Evolutionary conservation across 495 filamentous ascomycete species (phyloP), one percentile per base, ranked within the genome.

Genomic region (Penicillium mononematosum): DNA sequence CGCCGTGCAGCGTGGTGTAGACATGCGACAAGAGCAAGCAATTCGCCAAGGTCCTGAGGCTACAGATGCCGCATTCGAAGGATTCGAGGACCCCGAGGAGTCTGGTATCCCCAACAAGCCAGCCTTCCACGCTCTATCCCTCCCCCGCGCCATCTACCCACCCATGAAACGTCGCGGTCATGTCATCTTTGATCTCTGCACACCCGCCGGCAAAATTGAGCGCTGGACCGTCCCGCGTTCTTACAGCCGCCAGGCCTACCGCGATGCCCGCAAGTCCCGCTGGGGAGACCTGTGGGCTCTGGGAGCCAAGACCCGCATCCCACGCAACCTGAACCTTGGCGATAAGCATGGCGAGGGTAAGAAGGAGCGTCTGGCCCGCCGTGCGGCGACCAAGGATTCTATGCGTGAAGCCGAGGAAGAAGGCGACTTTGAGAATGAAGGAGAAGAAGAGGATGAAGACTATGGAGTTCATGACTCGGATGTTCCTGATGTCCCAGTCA

Each of bases 271-370:
- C 55, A 98, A 98, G 70, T 81, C 87, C 0, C 70, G 70, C 38
- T 98, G 94, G 94, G 94, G 95, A 43, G 94, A 98, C 70, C 75
- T 97, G 19, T 98, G 94, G 94, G 91, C 92, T 6, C 77, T 98
- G 3, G 95, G 93, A 1, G 92, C 92, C 7, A 98, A 98, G 81
- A 95, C 90, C 0, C 79, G 90, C 42, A 80, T 86, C 1, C 60
- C 61, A 4, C 75, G 88, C 55, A 79, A 73, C 39, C 67, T 90
- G 44, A 83, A 84, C 29, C 75, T 91, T 3, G 87, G 88, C 11
- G 70, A 77, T 56, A 81, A 84, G 63, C 70, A 82, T 50, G 82
- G 74, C n/a, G 75, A 80, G 17, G 81, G 80, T 32, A 83, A 74
- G 46, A 81, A 80, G 70, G 66, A 81, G 39, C 65, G 75, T 32